These are phyloP conservation scores for Parathielavia hyrcaniae DNA, from an alignment of 495 filamentous ascomycete genomes.

Conservation along the genomic window DNA sequence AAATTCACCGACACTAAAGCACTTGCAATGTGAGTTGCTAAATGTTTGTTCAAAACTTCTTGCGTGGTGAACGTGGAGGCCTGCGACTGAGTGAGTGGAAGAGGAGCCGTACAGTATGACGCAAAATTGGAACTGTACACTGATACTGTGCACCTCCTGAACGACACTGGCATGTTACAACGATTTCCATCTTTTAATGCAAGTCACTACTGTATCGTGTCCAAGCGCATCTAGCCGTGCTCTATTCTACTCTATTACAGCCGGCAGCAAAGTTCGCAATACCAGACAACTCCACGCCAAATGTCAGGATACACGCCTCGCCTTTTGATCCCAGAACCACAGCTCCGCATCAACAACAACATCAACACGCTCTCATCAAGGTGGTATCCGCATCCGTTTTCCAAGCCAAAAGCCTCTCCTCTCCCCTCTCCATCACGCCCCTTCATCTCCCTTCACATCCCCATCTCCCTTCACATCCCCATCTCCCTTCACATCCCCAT, in stretches of 20 bases:
- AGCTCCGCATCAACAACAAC: background rate
- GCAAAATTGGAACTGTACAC: background rate
- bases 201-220: background rate
- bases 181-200: background rate
- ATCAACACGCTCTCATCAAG: slow-evolving; percentile 1
- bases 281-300: background rate
- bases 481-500: background rate
- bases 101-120: background rate
- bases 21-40: background rate
- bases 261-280: background rate
- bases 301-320: background rate
- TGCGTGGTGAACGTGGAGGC: background rate
- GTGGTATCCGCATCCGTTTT: background rate
- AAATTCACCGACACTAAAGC: background rate
- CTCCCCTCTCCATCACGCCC: background rate
- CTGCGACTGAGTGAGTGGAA: too few species aligned
- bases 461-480: background rate
- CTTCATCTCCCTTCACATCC: background rate
- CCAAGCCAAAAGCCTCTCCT: background rate
- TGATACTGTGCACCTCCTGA: background rate
- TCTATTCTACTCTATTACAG: slow-evolving; percentile 7
- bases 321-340: too few species aligned
- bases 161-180: too few species aligned
- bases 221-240: background rate
- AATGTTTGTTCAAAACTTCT: background rate